phyloP scores from a whole-genome alignment of 192 early-diverging fungal genomes.

The Gonapodya prolifera region DNA sequence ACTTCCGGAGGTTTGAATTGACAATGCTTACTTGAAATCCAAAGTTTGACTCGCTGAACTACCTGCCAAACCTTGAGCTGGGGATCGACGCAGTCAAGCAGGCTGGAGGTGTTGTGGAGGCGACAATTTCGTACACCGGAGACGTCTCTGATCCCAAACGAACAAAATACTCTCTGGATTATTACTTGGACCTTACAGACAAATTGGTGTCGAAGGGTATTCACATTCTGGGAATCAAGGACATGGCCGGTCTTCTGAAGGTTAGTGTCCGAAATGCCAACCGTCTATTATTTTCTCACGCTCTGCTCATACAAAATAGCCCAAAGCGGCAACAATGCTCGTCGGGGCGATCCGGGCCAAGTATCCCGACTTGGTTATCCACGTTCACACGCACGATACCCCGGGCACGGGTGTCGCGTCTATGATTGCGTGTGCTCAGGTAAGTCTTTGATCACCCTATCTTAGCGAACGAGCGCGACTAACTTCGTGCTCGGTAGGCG shows the following conservation, averaged over 20 bases:
- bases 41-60: constrained; percentile 97
- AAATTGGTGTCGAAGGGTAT: constrained; percentile 81
- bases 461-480: background rate
- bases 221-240: constrained; percentile 85
- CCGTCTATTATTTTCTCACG: too few relatives aligned
- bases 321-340: constrained; percentile 73
- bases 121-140: constrained; percentile 83
- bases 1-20: too few relatives aligned
- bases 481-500: background rate
- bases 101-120: constrained; percentile 91
- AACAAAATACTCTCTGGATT: constrained; percentile 76
- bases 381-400: constrained; percentile 95
- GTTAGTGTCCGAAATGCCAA: background rate
- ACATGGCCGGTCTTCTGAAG: constrained; percentile 73
- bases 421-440: constrained; percentile 83
- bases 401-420: constrained; percentile 92
- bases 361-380: constrained; percentile 85
- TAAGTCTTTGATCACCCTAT: constrained; percentile 21
- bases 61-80: constrained; percentile 87
- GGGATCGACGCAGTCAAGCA: constrained; percentile 86
- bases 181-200: constrained; percentile 84
- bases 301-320: too few relatives aligned
- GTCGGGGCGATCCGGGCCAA: constrained; percentile 72
- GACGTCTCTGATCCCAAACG: constrained; percentile 76
- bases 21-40: too few relatives aligned